Conservation (phyloP, 768 basidiomycete species). For the Aureoboletus auriporus region DNA sequence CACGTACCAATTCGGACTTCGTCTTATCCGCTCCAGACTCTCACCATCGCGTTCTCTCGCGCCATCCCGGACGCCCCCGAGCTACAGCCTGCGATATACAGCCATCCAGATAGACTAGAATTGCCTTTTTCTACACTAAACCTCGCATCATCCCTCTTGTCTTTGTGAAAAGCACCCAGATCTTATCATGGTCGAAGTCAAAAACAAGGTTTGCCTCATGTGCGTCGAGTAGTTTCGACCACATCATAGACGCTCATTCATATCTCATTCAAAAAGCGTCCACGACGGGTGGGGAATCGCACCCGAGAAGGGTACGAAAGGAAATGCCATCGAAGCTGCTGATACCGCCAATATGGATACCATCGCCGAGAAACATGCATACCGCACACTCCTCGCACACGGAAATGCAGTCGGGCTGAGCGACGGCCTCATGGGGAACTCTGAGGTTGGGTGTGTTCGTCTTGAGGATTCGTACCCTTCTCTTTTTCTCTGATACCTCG, state of each 20-base stretch:
- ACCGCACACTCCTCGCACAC: conserved; percentile 73
- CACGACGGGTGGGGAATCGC: conserved; percentile 97
- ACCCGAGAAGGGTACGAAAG: conserved; percentile 62
- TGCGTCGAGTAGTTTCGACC: conserved; percentile 31
- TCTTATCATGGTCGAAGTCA: conserved; percentile 44
- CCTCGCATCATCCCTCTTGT: too few species aligned
- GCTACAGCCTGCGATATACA: too few species aligned
- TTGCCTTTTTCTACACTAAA: too few species aligned
- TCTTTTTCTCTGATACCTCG: neutral
- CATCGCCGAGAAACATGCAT: conserved; percentile 72
- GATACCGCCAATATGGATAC: conserved; percentile 87
- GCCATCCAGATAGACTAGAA: too few species aligned
- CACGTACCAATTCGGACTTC: too few species aligned
- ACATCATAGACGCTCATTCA: neutral
- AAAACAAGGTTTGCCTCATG: conserved; percentile 93
- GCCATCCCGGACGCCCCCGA: too few species aligned
- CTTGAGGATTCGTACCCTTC: neutral
- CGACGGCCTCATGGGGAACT: conserved; percentile 97
- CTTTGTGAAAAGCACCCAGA: neutral
- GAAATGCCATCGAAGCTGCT: conserved; percentile 85
- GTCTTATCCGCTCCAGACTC: too few species aligned
- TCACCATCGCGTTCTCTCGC: too few species aligned
- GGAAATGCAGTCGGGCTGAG: conserved; percentile 90
- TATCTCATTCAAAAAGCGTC: conserved; percentile 45
- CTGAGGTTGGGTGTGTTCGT: conserved; percentile 83